A percentile compares a stretch with the other conserved stretches of the same genome.
Conservation (phyloP, 176 grass and related monocot genomes). For the Musa troglodytarum region DNA sequence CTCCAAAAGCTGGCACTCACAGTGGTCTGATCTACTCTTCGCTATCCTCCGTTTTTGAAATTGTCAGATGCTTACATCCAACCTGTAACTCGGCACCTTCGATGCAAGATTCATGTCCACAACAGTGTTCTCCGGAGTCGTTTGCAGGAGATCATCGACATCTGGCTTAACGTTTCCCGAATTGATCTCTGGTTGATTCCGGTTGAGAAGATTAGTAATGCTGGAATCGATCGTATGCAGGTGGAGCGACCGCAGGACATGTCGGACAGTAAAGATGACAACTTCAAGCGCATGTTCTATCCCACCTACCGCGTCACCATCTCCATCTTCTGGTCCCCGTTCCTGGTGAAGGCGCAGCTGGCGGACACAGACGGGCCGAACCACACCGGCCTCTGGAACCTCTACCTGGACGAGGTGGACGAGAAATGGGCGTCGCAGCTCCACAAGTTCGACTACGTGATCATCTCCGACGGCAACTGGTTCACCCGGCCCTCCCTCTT, state of each 20-base stretch:
- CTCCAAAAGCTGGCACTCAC: background rate
- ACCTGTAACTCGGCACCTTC: too few species aligned
- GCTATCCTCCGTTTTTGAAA: too few species aligned
- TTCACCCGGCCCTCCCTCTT: conserved; percentile 44
- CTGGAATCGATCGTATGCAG: background rate
- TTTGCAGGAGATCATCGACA: too few species aligned
- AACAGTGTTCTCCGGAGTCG: too few species aligned
- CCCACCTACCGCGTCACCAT: conserved; percentile 36
- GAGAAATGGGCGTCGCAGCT: conserved; percentile 29
- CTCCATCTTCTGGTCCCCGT: conserved; percentile 52
- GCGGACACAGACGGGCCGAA: conserved; percentile 16
- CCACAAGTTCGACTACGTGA: conserved; percentile 21
- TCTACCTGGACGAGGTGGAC: conserved; percentile 60
- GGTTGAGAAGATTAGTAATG: too few species aligned
- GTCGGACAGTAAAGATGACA: conserved; percentile 24
- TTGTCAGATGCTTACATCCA: too few species aligned
- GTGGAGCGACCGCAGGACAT: conserved; percentile 23
- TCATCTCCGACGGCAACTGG: conserved; percentile 48
- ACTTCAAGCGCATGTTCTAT: conserved; percentile 49
- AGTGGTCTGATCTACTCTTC: background rate
- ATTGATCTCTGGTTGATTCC: too few species aligned
- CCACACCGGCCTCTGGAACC: conserved; percentile 28
- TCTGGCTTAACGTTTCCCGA: too few species aligned
- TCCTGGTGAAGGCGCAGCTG: conserved; percentile 35
- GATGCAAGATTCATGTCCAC: too few species aligned